Percentiles rank a stretch among this genome's conserved stretches.
phyloP scores from a whole-genome alignment of 2,329 filamentous ascomycete species.

The Epichloe elymi region DNA sequence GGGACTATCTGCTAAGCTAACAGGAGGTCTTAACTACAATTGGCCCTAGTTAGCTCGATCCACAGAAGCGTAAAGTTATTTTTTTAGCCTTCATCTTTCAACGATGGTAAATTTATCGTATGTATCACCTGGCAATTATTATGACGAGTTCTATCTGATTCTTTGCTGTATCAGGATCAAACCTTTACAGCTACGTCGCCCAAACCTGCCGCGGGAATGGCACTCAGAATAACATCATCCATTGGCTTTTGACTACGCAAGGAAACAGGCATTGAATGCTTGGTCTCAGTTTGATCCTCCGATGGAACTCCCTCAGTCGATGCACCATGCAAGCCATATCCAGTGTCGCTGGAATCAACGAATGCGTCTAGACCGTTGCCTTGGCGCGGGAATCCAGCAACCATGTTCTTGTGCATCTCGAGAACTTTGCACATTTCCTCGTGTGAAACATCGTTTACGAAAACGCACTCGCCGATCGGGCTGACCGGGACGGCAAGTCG shows the following conservation, averaged over 20 bases:
- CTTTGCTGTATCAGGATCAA: neutral
- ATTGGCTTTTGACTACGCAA: neutral
- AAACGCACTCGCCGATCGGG: conserved; percentile 52
- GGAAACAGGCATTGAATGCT: neutral
- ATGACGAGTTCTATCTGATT: no score
- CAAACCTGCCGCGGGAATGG: neutral
- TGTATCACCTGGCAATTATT: no score
- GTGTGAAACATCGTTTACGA: conserved; percentile 52
- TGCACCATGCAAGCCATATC: conserved; percentile 29
- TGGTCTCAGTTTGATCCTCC: neutral
- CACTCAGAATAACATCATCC: neutral
- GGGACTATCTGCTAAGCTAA: no score
- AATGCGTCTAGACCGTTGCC: conserved; percentile 57
- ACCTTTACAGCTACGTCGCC: neutral
- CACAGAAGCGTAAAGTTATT: no score
- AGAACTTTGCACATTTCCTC: conserved; percentile 51
- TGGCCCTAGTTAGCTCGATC: no score
- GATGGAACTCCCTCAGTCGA: no score
- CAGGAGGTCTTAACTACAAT: no score
- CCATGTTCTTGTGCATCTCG: conserved; percentile 48
- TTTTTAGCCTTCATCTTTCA: no score
- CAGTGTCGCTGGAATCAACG: conserved; percentile 57
- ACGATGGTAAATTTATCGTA: no score
- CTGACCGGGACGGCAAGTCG: conserved; percentile 52
- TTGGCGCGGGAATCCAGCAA: conserved; percentile 47